phyloP scores from a whole-genome alignment of 2,329 filamentous ascomycete genomes.

The Penicillium sp. region DNA sequence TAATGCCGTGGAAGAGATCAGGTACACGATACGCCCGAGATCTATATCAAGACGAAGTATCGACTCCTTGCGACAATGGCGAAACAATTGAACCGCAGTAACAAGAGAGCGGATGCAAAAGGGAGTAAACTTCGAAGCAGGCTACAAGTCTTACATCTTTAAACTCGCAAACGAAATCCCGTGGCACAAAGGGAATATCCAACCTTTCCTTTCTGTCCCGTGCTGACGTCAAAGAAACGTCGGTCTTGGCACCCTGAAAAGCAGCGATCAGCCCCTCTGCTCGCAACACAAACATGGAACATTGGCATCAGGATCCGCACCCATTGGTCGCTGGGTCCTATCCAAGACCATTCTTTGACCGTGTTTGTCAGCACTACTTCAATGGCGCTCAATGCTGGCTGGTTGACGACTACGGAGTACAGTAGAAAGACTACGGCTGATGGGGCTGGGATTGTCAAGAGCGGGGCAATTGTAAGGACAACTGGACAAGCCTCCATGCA shows the following conservation, averaged over 20 bases:
- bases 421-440: not conserved
- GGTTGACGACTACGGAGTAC: not conserved
- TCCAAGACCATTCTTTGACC: not conserved
- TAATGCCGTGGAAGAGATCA: not conserved
- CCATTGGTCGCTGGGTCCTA: not conserved
- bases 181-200: not conserved
- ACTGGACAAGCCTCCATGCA: conserved; percentile 2
- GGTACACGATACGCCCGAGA: not conserved
- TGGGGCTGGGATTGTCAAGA: not conserved
- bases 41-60: not conserved
- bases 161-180: conserved; percentile 1
- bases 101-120: not conserved
- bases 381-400: not conserved
- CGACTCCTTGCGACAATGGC: conserved; percentile 4
- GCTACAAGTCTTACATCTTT: conserved; percentile 11
- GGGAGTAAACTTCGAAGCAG: not conserved
- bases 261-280: conserved; percentile 23
- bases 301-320: not conserved
- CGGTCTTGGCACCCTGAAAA: conserved; percentile 23
- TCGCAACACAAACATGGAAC: conserved; percentile 20
- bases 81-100: conserved; percentile 1
- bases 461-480: not conserved
- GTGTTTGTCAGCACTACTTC: conserved; percentile 1
- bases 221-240: conserved; percentile 31
- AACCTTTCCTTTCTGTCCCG: conserved; percentile 16